These are phyloP conservation scores for Tulasnella sp. DNA, from an alignment of 768 basidiomycete species.

Conservation along the genomic window DNA sequence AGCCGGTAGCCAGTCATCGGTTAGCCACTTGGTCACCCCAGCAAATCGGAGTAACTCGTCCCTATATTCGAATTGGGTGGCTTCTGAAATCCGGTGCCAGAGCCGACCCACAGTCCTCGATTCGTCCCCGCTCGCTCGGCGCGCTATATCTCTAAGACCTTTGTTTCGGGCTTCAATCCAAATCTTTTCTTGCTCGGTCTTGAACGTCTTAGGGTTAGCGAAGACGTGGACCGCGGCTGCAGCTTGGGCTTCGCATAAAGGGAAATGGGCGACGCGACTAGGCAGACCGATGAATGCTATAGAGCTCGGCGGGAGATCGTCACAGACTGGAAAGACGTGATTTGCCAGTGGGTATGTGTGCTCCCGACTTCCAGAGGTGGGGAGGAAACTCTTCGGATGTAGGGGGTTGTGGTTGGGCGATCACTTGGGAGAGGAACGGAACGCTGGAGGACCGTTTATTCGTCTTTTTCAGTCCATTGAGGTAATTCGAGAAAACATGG, in stretches of 20 bases:
- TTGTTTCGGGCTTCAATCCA: slow-evolving; percentile 49
- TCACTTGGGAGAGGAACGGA: slow-evolving; percentile 15
- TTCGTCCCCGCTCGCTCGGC: slow-evolving; percentile 34
- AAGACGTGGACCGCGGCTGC: slow-evolving; percentile 57
- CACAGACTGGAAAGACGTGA: slow-evolving; percentile 61
- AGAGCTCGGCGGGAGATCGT: slow-evolving; percentile 44
- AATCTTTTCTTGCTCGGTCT: slow-evolving; percentile 46
- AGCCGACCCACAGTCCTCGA: slow-evolving; percentile 44
- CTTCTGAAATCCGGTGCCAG: slow-evolving; percentile 52
- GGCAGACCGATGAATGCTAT: slow-evolving; percentile 66
- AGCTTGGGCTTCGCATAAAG: slow-evolving; percentile 73
- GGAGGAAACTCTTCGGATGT: slow-evolving; percentile 37
- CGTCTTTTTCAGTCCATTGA: not conserved
- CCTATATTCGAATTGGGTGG: slow-evolving; percentile 65
- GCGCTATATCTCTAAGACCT: slow-evolving; percentile 24
- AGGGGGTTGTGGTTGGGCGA: not conserved
- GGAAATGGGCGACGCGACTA: slow-evolving; percentile 62
- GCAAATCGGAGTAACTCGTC: slow-evolving; percentile 54
- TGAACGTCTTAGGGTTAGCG: slow-evolving; percentile 45
- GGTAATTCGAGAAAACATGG: not conserved
- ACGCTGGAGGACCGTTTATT: not conserved
- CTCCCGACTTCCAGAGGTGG: slow-evolving; percentile 59
- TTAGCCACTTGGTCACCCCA: slow-evolving; percentile 39
- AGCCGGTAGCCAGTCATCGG: slow-evolving; percentile 52
- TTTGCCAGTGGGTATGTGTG: slow-evolving; percentile 64